These are phyloP conservation scores for Boletus pseudo-olivaceus DNA, from an alignment of 768 basidiomycete species.

Conservation along the genomic window DNA sequence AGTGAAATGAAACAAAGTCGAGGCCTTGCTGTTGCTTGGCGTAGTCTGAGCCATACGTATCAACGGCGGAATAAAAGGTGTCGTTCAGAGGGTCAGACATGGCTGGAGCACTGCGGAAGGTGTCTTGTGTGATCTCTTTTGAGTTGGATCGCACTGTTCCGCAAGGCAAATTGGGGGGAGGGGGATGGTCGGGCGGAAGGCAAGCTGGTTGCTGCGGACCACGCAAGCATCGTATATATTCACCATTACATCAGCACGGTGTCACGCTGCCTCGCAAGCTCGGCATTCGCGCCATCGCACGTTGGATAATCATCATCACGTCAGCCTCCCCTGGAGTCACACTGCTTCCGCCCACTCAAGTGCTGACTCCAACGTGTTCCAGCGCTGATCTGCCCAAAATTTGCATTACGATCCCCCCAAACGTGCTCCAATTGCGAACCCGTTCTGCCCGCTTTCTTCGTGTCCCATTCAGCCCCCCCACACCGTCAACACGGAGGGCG, in stretches of 20 bases:
- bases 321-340: slow-evolving; percentile 8
- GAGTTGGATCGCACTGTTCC: slow-evolving; percentile 14
- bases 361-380: neutral
- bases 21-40: slow-evolving; percentile 43
- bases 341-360: slow-evolving; percentile 8
- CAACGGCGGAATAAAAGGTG: slow-evolving; percentile 32
- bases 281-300: slow-evolving; percentile 15
- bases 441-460: slow-evolving; percentile 2
- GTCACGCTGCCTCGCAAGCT: slow-evolving; percentile 23
- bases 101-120: slow-evolving; percentile 26
- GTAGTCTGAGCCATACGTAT: slow-evolving; percentile 37
- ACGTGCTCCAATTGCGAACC: too few relatives aligned
- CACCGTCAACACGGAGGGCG: slow-evolving; percentile 14
- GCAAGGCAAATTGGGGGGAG: slow-evolving; percentile 3
- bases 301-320: slow-evolving; percentile 13
- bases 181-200: slow-evolving; percentile 6
- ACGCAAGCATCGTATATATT: slow-evolving; percentile 34
- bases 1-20: slow-evolving; percentile 68
- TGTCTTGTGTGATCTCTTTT: slow-evolving; percentile 14
- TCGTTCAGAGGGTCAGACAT: slow-evolving; percentile 33
- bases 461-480: neutral
- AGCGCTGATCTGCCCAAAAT: neutral
- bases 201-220: slow-evolving; percentile 29
- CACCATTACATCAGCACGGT: slow-evolving; percentile 31
- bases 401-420: neutral